Evolutionary conservation across 1,284 basidiomycete genomes (phyloP).

Genomic region (Hypsizygus ulmarius): DNA sequence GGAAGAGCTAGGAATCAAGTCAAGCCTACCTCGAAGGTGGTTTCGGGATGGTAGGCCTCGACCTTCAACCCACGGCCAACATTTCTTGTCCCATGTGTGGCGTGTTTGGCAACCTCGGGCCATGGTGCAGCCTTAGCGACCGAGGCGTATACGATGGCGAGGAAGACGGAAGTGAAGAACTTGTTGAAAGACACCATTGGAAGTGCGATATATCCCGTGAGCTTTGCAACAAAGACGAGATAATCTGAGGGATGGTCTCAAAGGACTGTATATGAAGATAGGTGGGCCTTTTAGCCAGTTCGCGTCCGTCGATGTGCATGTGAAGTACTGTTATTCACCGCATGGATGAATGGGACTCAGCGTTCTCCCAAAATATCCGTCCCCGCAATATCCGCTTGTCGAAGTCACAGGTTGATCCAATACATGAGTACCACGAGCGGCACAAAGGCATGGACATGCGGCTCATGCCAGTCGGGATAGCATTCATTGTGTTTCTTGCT

Average conservation of each 20-base stretch:
- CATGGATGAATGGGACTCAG: background rate
- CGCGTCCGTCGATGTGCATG: too few species aligned
- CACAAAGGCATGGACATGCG: background rate
- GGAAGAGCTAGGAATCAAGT: background rate
- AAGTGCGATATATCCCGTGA: slow-evolving; percentile 27
- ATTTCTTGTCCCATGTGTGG: slow-evolving; percentile 9
- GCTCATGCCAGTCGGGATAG: too few species aligned
- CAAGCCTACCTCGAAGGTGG: slow-evolving; percentile 38
- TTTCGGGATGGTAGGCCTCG: slow-evolving; percentile 41
- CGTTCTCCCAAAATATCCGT: background rate
- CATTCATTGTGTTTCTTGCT: too few species aligned
- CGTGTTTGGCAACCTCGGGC: slow-evolving; percentile 7
- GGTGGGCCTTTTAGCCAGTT: background rate
- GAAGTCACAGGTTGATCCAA: slow-evolving; percentile 4
- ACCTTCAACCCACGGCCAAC: slow-evolving; percentile 20
- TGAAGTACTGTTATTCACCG: background rate
- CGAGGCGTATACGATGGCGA: slow-evolving; percentile 17
- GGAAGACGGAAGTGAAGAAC: slow-evolving; percentile 1
- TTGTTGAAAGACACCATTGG: slow-evolving; percentile 40
- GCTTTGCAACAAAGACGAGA: background rate
- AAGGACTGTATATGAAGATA: background rate
- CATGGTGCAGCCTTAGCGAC: slow-evolving; percentile 11
- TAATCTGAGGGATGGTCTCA: background rate
- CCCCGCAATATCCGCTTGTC: slow-evolving; percentile 1
- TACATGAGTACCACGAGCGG: slow-evolving; percentile 1